Percentiles rank a stretch among this genome's conserved stretches.
phyloP scores from a whole-genome alignment of 2,329 filamentous ascomycete species.

The Colletotrichum tropicale region DNA sequence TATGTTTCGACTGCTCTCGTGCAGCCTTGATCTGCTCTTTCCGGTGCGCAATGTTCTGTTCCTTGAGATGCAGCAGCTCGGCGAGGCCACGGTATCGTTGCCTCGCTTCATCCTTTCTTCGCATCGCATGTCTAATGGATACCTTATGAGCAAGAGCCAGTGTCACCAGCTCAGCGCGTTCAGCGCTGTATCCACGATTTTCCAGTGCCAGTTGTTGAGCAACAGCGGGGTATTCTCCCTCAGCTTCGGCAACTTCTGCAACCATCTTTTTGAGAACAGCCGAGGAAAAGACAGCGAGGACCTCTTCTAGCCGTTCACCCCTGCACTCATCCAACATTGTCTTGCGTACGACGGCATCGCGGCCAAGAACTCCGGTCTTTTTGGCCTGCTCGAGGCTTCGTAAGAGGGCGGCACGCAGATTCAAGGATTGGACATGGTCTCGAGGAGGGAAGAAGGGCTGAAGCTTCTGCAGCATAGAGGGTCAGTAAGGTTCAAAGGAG shows the following conservation, averaged over 20 bases:
- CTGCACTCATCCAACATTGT: conserved; percentile 97
- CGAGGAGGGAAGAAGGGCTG: conserved; percentile 89
- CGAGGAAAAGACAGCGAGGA: conserved; percentile 83
- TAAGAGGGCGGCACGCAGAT: conserved; percentile 83
- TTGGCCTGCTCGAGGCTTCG: conserved; percentile 84
- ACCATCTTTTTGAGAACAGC: conserved; percentile 77
- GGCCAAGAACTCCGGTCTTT: conserved; percentile 81
- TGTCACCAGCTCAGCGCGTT: conserved; percentile 61
- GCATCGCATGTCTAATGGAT: conserved; percentile 64
- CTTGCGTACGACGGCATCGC: conserved; percentile 83
- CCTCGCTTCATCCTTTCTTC: conserved; percentile 63
- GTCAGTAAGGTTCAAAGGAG: not conserved
- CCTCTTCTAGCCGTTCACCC: conserved; percentile 86
- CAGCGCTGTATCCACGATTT: conserved; percentile 60
- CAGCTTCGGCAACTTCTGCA: conserved; percentile 42
- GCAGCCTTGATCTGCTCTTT: conserved; percentile 47
- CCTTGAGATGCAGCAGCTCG: conserved; percentile 67
- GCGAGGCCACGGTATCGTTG: conserved; percentile 68
- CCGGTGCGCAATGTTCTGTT: conserved; percentile 59
- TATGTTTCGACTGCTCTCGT: conserved; percentile 26
- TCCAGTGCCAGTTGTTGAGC: conserved; percentile 63
- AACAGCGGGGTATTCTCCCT: conserved; percentile 47
- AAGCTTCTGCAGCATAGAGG: conserved; percentile 67
- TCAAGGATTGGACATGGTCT: conserved; percentile 89
- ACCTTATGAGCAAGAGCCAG: conserved; percentile 76